These are phyloP conservation scores for Rauvolfia tetraphylla DNA, from an alignment of 257 asterid species.

Conservation along the genomic window DNA sequence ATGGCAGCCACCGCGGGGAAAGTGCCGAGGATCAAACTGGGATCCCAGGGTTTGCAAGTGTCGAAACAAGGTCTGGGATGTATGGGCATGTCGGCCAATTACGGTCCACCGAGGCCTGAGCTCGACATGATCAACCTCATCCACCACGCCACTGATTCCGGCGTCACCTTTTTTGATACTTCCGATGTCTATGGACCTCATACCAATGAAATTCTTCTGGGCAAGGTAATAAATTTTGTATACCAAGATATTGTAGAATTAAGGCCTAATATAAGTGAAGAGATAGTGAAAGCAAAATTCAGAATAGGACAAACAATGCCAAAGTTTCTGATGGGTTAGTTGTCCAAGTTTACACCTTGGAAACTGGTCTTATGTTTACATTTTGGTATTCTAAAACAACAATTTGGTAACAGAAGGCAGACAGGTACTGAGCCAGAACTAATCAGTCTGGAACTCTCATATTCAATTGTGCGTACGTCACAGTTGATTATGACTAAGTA, in stretches of 20 bases:
- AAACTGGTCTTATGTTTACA: too few species aligned
- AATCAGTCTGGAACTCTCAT: too few species aligned
- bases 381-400: too few species aligned
- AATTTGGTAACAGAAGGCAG: too few species aligned
- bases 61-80: conserved; percentile 23
- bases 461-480: too few species aligned
- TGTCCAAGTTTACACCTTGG: too few species aligned
- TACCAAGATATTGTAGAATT: background rate
- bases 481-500: too few species aligned
- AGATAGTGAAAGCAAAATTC: too few species aligned
- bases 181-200: conserved; percentile 35
- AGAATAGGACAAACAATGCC: too few species aligned
- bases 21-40: background rate
- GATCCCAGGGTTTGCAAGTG: background rate
- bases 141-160: conserved; percentile 29
- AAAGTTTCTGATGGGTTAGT: too few species aligned
- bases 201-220: conserved; percentile 31
- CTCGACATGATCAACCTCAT: conserved; percentile 36
- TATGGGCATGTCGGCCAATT: conserved; percentile 31
- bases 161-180: conserved; percentile 35
- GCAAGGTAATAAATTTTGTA: conserved; percentile 18
- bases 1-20: background rate
- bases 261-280: background rate
- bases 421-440: too few species aligned
- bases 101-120: conserved; percentile 37